Percentiles rank a stretch among this genome's conserved stretches.
phyloP scores from a whole-genome alignment of 371 early-diverging fungal species.

The Parasitella parasitica region DNA sequence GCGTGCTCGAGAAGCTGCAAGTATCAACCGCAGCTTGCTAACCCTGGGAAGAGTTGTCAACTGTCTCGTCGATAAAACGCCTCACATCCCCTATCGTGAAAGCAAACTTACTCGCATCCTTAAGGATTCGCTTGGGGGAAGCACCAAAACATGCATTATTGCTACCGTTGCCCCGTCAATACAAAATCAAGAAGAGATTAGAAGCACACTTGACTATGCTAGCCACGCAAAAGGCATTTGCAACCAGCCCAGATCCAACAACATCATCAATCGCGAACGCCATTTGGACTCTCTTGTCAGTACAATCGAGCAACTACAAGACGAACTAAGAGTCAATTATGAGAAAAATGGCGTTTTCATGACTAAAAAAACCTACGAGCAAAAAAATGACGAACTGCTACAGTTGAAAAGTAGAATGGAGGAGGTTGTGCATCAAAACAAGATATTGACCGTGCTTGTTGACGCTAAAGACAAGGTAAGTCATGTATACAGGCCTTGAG shows the following conservation, averaged over 20 bases:
- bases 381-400: slow-evolving; percentile 12
- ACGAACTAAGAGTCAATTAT: slow-evolving; percentile 47
- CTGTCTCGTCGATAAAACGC: slow-evolving; percentile 75
- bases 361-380: slow-evolving; percentile 61
- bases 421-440: neutral
- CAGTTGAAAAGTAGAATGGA: neutral
- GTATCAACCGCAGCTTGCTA: slow-evolving; percentile 88
- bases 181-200: slow-evolving; percentile 82
- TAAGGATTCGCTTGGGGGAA: slow-evolving; percentile 95
- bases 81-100: slow-evolving; percentile 91
- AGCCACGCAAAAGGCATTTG: slow-evolving; percentile 92
- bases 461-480: neutral
- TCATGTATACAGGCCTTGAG: neutral
- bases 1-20: slow-evolving; percentile 90
- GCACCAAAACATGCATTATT: slow-evolving; percentile 93
- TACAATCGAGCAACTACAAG: slow-evolving; percentile 69
- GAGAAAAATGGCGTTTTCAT: slow-evolving; percentile 78
- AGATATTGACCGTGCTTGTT: neutral
- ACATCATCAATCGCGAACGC: slow-evolving; percentile 77
- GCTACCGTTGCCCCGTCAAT: slow-evolving; percentile 89
- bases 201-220: slow-evolving; percentile 95
- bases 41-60: slow-evolving; percentile 94
- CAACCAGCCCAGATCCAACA: slow-evolving; percentile 90
- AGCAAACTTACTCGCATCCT: slow-evolving; percentile 94
- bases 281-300: slow-evolving; percentile 83